These are phyloP conservation scores for Rubroboletus satanas DNA, from an alignment of 768 basidiomycete species.

Conservation along the genomic window DNA sequence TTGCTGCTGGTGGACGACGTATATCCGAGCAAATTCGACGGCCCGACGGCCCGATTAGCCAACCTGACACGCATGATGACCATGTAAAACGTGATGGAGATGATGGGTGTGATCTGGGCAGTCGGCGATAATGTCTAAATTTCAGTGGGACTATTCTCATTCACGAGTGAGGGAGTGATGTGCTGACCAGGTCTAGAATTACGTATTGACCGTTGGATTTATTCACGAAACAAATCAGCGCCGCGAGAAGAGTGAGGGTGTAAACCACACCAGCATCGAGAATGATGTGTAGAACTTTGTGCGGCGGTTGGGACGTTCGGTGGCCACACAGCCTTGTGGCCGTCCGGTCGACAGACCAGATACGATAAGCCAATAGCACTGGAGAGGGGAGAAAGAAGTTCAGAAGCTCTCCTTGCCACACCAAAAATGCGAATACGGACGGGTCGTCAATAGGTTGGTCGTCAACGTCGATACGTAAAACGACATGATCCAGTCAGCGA, in stretches of 20 bases:
- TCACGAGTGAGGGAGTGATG: neutral
- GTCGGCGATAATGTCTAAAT: neutral
- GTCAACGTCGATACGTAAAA: conserved; percentile 32
- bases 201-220: conserved; percentile 33
- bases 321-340: conserved; percentile 14
- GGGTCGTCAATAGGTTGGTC: conserved; percentile 33
- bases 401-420: neutral
- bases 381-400: neutral
- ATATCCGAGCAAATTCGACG: too few relatives aligned
- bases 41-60: neutral
- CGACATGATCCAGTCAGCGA: conserved; percentile 33
- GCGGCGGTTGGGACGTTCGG: conserved; percentile 8
- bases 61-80: conserved; percentile 38
- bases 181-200: conserved; percentile 34
- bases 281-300: conserved; percentile 28
- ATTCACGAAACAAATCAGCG: conserved; percentile 28
- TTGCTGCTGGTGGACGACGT: neutral
- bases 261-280: conserved; percentile 39
- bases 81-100: conserved; percentile 42
- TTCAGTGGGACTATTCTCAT: neutral
- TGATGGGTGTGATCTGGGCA: conserved; percentile 36
- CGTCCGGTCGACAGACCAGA: conserved; percentile 28
- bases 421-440: conserved; percentile 13
- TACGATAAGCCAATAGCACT: conserved; percentile 31
- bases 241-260: conserved; percentile 32